Evolutionary conservation across 192 early-diverging fungal genomes (phyloP), one percentile per base, ranked within the genome.

Genomic region (Gryganskiella cystojenkinii): DNA sequence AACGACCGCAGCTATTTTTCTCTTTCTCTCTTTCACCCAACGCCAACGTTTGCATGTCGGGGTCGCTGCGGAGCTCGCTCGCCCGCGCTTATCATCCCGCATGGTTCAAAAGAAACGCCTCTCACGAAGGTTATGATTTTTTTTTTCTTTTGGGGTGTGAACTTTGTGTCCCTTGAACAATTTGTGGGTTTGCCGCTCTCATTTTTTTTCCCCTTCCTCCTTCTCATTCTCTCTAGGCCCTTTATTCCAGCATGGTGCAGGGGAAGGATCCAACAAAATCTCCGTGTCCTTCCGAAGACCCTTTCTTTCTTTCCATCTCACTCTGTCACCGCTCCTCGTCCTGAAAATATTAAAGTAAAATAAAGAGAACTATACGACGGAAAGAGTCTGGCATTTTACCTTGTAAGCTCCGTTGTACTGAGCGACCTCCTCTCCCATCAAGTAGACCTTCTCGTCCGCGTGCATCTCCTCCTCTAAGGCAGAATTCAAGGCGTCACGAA

Each of bases 321-420:
- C 53, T 3, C 30, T 55, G 14, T 55, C 14, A 19, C 15, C 33
- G n/a, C 31, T 31, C 10, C 33, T 17, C 27, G 20, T 27, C 13
- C 27, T 14, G 19, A 56, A n/a, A 31, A 56, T 33, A 11, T 24
- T 17, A 1, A 30, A 28, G 2, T 17, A 6, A n/a, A 49, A 20
- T 10, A 62, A n/a, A 35, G 13, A 9, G 11, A 49, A 19, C 14
- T 0, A 20, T 3, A 22, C 25, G 19, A 2, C 30, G n/a, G n/a
- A n/a, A n/a, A n/a, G n/a, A n/a, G n/a, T n/a, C n/a, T 25, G 10
- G 9, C 40, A 15, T 34, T 80, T 40, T 84, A 95, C 95, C 92
- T 98, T 98, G 90, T 98, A 98, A 27, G 96, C 95, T 66, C 96
- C 96, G 81, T 97, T 98, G 87, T 98, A 98, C 80, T 97, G 96